Base-by-base conservation (phyloP, 371 early-diverging fungal species). In the Syncephalastrum racemosum region DNA sequence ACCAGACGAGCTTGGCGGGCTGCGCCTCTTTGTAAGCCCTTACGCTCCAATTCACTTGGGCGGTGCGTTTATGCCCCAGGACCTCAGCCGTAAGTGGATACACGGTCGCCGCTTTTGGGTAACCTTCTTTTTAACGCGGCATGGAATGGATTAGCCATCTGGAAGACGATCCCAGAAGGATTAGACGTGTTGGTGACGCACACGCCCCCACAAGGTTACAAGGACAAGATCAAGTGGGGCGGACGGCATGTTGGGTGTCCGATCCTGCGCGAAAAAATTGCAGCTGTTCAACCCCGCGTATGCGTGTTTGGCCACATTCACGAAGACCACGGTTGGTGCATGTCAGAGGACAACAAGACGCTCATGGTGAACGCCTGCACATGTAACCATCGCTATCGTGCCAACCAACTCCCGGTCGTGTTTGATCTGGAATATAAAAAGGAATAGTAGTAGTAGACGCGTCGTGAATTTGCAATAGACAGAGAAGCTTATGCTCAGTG, bases 251-350 rank as follows among this genome's bases (percentile, higher is more conserved):
- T 68, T 8, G 84, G 84, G 0, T 84, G 84, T 51, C 59, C 58
- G 1, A 56, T 68, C 31, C 62, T 84, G 16, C 54, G 62, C 19
- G 44, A 64, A 13, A 64, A 73, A 46, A 67, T 84, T 20, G 60
- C 72, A n/a, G 45, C 41, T 0, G 70, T 81, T 15, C 56, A 62
- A 39, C 84, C 84, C 1, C 56, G 60, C 15, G 76, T 77, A 7
- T 72, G 62, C 47, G 48, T 84, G 0, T 84, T 75, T 61, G 84
- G 84, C 1, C 84, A 84, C 65, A 84, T 84, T 54, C 84, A 84
- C 49, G 78, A 84, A 55, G 60, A 62, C 2, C 61, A 74, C 53
- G 82, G 79, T 2, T 73, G 70, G 53, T 62, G 67, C 4, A 50
- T 63, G 15, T 53, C 61, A 15, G 53, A 74, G 14, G 66, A 69